Base-by-base conservation (phyloP, 306 rosid genomes). In the Prunus fruticosa region DNA sequence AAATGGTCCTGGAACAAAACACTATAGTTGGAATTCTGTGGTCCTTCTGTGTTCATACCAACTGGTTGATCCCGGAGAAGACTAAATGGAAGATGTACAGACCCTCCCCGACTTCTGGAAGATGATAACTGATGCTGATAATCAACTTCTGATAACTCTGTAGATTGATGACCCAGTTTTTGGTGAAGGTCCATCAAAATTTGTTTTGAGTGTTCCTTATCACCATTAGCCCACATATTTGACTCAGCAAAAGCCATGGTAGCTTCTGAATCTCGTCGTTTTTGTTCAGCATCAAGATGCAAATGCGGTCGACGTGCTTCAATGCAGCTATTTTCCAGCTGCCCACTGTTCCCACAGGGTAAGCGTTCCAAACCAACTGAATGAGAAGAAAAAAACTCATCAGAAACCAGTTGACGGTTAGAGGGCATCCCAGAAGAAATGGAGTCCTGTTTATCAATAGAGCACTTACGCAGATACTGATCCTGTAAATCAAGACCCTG, bases 401-500 rank as follows among this genome's bases (percentile, higher is more conserved):
- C 84, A 57, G 93, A 47, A n/a, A 78, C 61, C 45, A 77, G 83
- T 46, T 60, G 79, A 71, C 62, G 83, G 61, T 77, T 89, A 67
- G 88, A 11, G 27, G 73, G 13, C 19, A 49, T 34, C 15, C 78
- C 79, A 19, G 72, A 77, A 16, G 87, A 78, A 72, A 85, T 58
- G 64, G 91, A 76, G 60, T 84, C 88, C 41, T 64, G 62, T 41
- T 83, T 83, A 63, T 82, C 88, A 65, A 79, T 20, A 58, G 87
- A 82, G 47, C 74, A 85, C 76, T 67, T 71, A 72, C 19, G 77
- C 46, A 58, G 79, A 71, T 74, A 84, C 7, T 76, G 87, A 47
- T 89, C 89, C 54, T 78, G 86, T 28, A 77, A 71, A 47, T 85
- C 91, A 74, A 86, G 77, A 80, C 86, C 86, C 46, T 81, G 90